Evolutionary conservation across 129 eudicot genomes (phyloP), one percentile per base, ranked within the genome.

Genomic region (Flaveria sonorensis): DNA sequence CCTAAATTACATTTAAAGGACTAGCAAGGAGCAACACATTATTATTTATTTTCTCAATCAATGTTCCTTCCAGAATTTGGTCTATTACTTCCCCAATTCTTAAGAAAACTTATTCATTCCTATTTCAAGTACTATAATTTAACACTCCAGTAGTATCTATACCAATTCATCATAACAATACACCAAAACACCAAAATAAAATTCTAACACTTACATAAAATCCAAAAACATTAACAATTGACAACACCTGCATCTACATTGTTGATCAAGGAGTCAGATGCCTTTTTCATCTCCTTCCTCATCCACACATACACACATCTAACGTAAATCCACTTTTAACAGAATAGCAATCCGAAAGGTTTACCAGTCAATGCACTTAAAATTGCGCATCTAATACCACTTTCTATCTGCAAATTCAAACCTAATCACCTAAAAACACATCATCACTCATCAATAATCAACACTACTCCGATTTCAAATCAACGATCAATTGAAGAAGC

Each of bases 351-450:
- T 36, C 40, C 7, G 40, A 36, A 36, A n/a, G 5, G 7, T 18
- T 24, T 1, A 56, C 15, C 4, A 26, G 70, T 69, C 69, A 77
- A 66, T 73, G 79, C 83, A 74, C 69, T 64, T 43, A 18, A 42
- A 40, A 56, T 26, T 1, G 19, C 74, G 65, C 74, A 65, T 65
- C 74, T 40, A 52, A 42, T 21, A 20, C 69, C 28, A 52, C 59
- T 18, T 72, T 10, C 69, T 21, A 16, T 51, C 64, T 8, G 28
- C 68, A 67, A 51, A 16, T 20, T 30, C 11, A 19, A 71, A 20
- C 71, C 36, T 28, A 61, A 36, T 36, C 7, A 36, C 40, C 8
- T 36, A 36, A 19, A 21, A 45, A 21, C 62, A 72, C 57, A 71
- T 71, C 78, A 61, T 43, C 47, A 72, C 36, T 36, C 43, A 30